Base-by-base conservation (phyloP, 2,329 filamentous ascomycete genomes). In the Sodiomyces alkalinus region DNA sequence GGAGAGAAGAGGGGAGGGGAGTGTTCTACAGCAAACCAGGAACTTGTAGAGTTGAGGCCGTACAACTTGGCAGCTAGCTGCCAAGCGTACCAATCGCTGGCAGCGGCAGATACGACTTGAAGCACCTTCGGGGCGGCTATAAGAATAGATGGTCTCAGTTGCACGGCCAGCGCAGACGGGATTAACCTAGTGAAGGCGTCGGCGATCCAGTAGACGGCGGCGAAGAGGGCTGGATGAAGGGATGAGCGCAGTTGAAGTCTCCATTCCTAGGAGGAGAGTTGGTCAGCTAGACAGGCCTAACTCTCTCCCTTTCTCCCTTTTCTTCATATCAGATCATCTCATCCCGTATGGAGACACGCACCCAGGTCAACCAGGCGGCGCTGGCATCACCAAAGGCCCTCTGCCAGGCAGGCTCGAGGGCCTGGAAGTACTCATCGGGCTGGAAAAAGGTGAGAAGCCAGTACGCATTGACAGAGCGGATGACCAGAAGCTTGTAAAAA, bases 241-340 rank as follows among this genome's bases (percentile, higher is more conserved):
- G 87, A 92, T 4, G 87, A 92, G 33, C 90, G 76, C 39, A 98
- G 65, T 40, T 80, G 77, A 45, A 86, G 62, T 45, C 72, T 68
- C 90, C 90, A 98, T 76, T 98, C 90, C 87, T 94, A 43, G 33
- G 16, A n/a, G n/a, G n/a, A n/a, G n/a, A n/a, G n/a, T n/a, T n/a
- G n/a, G n/a, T n/a, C n/a, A n/a, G n/a, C 11, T n/a, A 25, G 15
- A 18, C 30, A 26, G 19, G 20, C 15, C 3, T n/a, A 23, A n/a
- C n/a, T n/a, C n/a, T n/a, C n/a, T n/a, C n/a, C n/a, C n/a, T n/a
- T n/a, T n/a, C n/a, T n/a, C n/a, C n/a, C n/a, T n/a, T n/a, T n/a
- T n/a, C n/a, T n/a, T n/a, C n/a, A n/a, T n/a, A n/a, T n/a, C n/a
- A n/a, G n/a, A n/a, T n/a, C n/a, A n/a, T n/a, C n/a, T n/a, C n/a